Base-by-base conservation (phyloP, 164 flowering plant genomes). In the Euptelea pleiosperma region DNA sequence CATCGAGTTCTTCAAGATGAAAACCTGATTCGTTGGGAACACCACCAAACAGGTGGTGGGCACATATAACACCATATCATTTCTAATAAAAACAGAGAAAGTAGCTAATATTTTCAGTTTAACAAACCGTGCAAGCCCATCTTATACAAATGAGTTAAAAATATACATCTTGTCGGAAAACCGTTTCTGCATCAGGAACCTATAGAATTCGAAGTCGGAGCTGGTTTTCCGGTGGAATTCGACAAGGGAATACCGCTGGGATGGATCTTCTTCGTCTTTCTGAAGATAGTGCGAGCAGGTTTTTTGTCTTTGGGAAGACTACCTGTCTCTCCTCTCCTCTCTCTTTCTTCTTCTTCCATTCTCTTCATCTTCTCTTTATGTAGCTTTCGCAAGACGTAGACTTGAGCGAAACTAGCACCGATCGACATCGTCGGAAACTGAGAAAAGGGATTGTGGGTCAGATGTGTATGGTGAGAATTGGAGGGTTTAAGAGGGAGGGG, bases 281-380 rank as follows among this genome's bases (percentile, higher is more conserved):
- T 4, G 18, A 34, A 34, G 6, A 37, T 5, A 3, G 14, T 25
- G 11, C 47, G 9, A 15, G 22, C 16, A 7, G 42, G 6, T 29
- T 41, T 31, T 18, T 42, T 52, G 37, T 50, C 56, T 18, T 24
- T 19, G 7, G 18, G 31, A 6, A 16, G n/a, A n/a, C n/a, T n/a
- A 8, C 6, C 19, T 4, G 11, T 24, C 25, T 29, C 26, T 43
- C 26, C 48, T 24, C 22, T 2, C 8, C 22, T 31, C 35, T 40
- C 54, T 34, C 1, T 24, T 48, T 37, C 29, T 14, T 35, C 49
- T 29, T 21, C 49, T 33, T 57, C 56, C 30, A 21, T 42, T 7
- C 34, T 73, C 73, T 58, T 69, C 70, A 73, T 57, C 47, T 59
- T 65, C 51, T 73, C 77, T 36, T 65, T 59, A 40, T 62, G 42